Conservation (phyloP, 2,329 filamentous ascomycete genomes). For the Ceratocystiopsis minuta region DNA sequence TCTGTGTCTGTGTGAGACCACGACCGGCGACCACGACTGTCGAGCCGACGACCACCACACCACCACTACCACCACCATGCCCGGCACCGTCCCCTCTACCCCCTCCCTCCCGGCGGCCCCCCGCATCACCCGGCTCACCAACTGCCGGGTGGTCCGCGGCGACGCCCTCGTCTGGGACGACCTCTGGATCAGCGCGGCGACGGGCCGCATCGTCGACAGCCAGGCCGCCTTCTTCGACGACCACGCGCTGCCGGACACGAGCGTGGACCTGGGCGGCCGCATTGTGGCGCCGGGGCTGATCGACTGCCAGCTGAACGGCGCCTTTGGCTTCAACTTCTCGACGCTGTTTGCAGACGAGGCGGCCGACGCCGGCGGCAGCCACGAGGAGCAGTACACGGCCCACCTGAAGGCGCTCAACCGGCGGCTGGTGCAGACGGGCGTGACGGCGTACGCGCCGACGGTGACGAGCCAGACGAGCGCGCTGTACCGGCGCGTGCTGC, state of each 20-base stretch:
- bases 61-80: slow-evolving; percentile 18
- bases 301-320: slow-evolving; percentile 82
- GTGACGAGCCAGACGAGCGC: slow-evolving; percentile 65
- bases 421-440: slow-evolving; percentile 56
- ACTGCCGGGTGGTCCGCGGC: slow-evolving; percentile 60
- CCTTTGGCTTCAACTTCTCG: slow-evolving; percentile 85
- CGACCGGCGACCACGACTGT: too few relatives aligned
- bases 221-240: slow-evolving; percentile 51
- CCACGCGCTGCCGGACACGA: slow-evolving; percentile 49
- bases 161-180: slow-evolving; percentile 54
- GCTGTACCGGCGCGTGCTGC: slow-evolving; percentile 65
- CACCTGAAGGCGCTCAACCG: slow-evolving; percentile 55
- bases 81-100: slow-evolving; percentile 16
- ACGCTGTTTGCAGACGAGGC: slow-evolving; percentile 43
- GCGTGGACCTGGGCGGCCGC: slow-evolving; percentile 63
- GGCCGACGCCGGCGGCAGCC: not conserved
- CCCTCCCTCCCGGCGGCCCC: slow-evolving; percentile 20
- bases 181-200: slow-evolving; percentile 71
- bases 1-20: too few relatives aligned
- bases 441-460: slow-evolving; percentile 77
- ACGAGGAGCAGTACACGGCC: slow-evolving; percentile 48
- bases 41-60: too few relatives aligned
- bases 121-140: slow-evolving; percentile 72
- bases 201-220: slow-evolving; percentile 64
- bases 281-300: slow-evolving; percentile 77